phyloP scores from a whole-genome alignment of 176 grass and related monocot species.

The Eleusine coracana region DNA sequence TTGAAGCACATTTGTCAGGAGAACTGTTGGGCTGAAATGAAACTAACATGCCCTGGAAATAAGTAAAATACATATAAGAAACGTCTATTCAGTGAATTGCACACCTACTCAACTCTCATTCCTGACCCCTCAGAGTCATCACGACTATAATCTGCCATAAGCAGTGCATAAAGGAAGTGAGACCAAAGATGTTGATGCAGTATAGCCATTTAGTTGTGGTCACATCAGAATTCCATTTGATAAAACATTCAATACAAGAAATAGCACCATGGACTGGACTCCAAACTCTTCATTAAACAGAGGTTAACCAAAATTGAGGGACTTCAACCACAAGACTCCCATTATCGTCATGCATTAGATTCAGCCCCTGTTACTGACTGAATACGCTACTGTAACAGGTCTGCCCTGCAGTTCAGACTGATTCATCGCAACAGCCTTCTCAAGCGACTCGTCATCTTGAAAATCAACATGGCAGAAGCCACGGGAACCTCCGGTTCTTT shows the following conservation, averaged over 20 bases:
- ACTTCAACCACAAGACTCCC: not conserved
- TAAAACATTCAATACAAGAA: not conserved
- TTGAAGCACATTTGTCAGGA: not conserved
- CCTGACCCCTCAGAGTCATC: not conserved
- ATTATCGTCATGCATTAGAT: not conserved
- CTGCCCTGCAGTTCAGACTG: conserved; percentile 67
- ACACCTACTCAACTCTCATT: not conserved
- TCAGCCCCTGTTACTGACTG: conserved; percentile 69
- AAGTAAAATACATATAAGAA: not conserved
- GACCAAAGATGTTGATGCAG: not conserved
- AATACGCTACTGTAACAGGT: conserved; percentile 81
- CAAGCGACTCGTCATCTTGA: conserved; percentile 72
- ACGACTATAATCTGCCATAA: not conserved
- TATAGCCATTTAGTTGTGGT: not conserved
- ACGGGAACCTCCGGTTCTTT: conserved; percentile 52
- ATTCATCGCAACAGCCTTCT: conserved; percentile 75
- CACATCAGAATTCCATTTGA: not conserved
- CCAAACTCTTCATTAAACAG: not conserved
- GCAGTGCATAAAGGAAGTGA: not conserved
- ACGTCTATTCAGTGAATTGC: not conserved
- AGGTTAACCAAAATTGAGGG: not conserved
- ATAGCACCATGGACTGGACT: not conserved
- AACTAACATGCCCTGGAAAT: not conserved
- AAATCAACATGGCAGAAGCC: conserved; percentile 94
- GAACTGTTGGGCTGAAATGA: not conserved